Base-by-base conservation (phyloP, 352 stramenopile genomes). In the Peronospora belbahrii region DNA sequence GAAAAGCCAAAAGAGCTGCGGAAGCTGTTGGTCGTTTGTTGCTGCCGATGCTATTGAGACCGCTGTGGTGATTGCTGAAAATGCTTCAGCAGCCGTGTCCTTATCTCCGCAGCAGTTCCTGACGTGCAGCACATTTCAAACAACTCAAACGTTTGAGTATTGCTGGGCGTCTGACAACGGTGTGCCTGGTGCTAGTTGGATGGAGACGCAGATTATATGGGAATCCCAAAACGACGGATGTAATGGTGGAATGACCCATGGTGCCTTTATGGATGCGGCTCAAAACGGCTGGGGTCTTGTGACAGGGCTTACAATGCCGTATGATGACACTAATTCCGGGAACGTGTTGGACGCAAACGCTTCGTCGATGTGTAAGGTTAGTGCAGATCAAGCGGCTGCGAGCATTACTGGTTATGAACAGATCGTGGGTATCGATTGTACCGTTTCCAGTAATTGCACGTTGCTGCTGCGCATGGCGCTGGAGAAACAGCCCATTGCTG, bases 231-330 rank as follows among this genome's bases (percentile, higher is more conserved):
- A 91, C 54, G 52, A 87, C 24, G 76, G 74, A 9, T 91, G 79
- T 41, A 74, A 87, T 51, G 79, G 79, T 20, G 79, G 79, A 13
- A 91, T 91, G 79, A 91, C 79, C 11, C 79, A 91, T 48, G 78
- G 71, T 4, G 79, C 79, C 5, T 85, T 91, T 47, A 70, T 80
- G 56, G 79, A 91, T 39, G 76, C 79, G 1, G 76, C 73, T 11
- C 65, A 81, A 51, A 69, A 76, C 18, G 52, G 72, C 10, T 79
- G 73, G 55, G 70, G 74, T 6, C 70, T 91, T 1, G 54, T 88
- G 9, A 79, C 76, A 5, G 73, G 81, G 27, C 67, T 91, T 14
- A 69, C 68, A 15, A 83, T 88, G 74, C 79, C 79, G 11, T 91
- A 91, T 49, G 62, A 75, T 19, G 78, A 89, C 50, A 63, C 62